Base-by-base conservation (phyloP, 495 filamentous ascomycete genomes). In the Lepraria neglecta region DNA sequence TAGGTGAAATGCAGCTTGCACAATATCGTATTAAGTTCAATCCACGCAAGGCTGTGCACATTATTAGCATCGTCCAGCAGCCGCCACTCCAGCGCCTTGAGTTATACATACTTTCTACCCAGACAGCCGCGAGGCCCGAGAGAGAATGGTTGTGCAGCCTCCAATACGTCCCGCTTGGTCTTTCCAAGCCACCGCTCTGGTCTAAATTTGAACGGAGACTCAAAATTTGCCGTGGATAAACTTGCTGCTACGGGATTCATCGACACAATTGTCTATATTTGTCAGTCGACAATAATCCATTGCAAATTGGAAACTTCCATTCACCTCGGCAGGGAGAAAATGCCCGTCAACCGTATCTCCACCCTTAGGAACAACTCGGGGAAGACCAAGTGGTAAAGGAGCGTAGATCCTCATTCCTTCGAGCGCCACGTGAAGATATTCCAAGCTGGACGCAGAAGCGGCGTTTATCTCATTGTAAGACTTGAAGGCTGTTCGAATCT, bases 161-260 rank as follows among this genome's bases (percentile, higher is more conserved):
- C 40, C 11, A 50, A 40, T 14, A 47, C 28, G 28, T 65, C 59
- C 1, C 57, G 40, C 45, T 30, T 30, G 21, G 15, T 46, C 28
- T 33, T 21, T 50, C 63, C 64, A 10, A 65, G 60, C 60, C 64
- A 65, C 21, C 64, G 58, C n/a, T 65, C 46, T 11, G 63, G 62
- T 12, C 68, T 61, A 21, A 74, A 38, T 9, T 24, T 4, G 3
- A 60, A 11, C 9, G 61, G 60, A 54, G 69, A 62, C 14, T 58
- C 35, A 28, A 72, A 67, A 48, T 56, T 54, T 3, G 65, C 62
- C 0, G 66, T 17, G 0, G 71, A 72, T 31, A 58, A 66, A 46
- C 69, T 72, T 3, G 74, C 67, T 12, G 75, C 74, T 15, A 67
- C 73, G 43, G 70, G 70, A 54, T 67, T 70, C n/a, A 68, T 64